A percentile compares a stretch with the other conserved stretches of the same genome.
Conservation (phyloP, 306 rosid genomes). For the Erythrophleum fordii region DNA sequence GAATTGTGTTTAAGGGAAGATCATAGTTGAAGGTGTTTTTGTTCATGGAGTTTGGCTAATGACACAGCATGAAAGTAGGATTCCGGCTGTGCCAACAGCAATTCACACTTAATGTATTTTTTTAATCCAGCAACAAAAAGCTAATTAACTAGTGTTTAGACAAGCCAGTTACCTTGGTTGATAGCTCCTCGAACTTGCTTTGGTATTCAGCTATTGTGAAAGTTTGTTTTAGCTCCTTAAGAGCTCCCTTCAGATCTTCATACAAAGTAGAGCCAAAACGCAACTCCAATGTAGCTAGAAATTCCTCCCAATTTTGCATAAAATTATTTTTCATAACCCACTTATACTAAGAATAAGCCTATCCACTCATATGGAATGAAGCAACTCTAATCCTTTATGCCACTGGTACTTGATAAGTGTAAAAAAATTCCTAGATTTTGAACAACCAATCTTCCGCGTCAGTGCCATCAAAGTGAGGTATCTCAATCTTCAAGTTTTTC, state of each 20-base stretch:
- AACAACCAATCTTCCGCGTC: not conserved
- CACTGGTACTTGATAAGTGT: not conserved
- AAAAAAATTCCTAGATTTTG: not conserved
- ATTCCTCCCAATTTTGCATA: not conserved
- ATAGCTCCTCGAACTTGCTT: not conserved
- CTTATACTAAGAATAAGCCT: not conserved
- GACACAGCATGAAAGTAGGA: too few relatives aligned
- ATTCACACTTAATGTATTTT: not conserved
- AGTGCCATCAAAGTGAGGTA: not conserved
- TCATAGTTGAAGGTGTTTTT: not conserved
- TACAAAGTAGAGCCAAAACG: not conserved
- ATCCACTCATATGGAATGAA: not conserved
- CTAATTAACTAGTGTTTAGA: not conserved
- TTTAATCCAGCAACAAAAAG: not conserved
- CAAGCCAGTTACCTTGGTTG: not conserved
- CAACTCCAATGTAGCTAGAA: not conserved
- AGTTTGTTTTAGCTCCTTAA: not conserved
- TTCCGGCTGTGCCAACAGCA: not conserved
- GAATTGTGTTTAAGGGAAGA: rapidly evolving
- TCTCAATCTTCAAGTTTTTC: not conserved
- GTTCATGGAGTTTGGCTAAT: not conserved
- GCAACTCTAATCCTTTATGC: not conserved
- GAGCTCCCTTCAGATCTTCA: not conserved
- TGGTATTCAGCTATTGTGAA: not conserved
- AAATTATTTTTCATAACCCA: not conserved